These are phyloP conservation scores for Pseudogymnoascus verrucosus DNA, from an alignment of 2,329 filamentous ascomycete species.

Conservation along the genomic window DNA sequence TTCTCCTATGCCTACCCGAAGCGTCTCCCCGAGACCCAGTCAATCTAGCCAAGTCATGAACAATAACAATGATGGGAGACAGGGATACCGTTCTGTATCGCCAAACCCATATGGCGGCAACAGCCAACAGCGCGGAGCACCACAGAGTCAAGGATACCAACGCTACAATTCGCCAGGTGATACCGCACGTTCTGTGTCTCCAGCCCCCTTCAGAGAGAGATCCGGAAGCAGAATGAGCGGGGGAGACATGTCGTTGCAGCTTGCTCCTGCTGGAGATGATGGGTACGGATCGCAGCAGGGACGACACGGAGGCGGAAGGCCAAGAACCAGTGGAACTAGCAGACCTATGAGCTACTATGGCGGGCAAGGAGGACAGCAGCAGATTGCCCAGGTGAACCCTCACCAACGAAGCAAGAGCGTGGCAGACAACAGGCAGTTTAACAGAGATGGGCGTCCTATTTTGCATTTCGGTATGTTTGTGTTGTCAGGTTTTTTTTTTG, in stretches of 20 bases:
- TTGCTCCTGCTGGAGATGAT: slow-evolving; percentile 47
- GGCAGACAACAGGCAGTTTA: slow-evolving; percentile 74
- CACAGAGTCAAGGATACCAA: slow-evolving; percentile 40
- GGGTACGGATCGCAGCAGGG: slow-evolving; percentile 51
- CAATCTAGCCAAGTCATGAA: slow-evolving; percentile 29
- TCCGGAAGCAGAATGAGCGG: slow-evolving; percentile 38
- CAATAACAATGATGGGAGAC: slow-evolving; percentile 39
- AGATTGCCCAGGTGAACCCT: slow-evolving; percentile 2
- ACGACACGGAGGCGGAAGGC: slow-evolving; percentile 40
- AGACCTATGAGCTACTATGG: slow-evolving; percentile 47
- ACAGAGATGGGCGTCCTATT: slow-evolving; percentile 77
- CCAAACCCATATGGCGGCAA: slow-evolving; percentile 53
- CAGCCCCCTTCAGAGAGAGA: slow-evolving; percentile 37
- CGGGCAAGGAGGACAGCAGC: slow-evolving; percentile 27
- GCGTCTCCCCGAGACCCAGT: slow-evolving; percentile 53
- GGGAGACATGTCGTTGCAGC: slow-evolving; percentile 64
- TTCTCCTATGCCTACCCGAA: slow-evolving; percentile 62
- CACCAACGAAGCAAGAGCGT: slow-evolving; percentile 69
- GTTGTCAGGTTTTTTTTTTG: background rate
- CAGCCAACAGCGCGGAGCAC: slow-evolving; percentile 23
- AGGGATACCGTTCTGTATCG: slow-evolving; percentile 43
- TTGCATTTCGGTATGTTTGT: slow-evolving; percentile 79
- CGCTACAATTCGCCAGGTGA: slow-evolving; percentile 41
- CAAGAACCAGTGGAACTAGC: slow-evolving; percentile 38
- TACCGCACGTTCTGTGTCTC: slow-evolving; percentile 38